phyloP scores from a whole-genome alignment of 768 basidiomycete genomes.

The Leccinellum rugosiceps region DNA sequence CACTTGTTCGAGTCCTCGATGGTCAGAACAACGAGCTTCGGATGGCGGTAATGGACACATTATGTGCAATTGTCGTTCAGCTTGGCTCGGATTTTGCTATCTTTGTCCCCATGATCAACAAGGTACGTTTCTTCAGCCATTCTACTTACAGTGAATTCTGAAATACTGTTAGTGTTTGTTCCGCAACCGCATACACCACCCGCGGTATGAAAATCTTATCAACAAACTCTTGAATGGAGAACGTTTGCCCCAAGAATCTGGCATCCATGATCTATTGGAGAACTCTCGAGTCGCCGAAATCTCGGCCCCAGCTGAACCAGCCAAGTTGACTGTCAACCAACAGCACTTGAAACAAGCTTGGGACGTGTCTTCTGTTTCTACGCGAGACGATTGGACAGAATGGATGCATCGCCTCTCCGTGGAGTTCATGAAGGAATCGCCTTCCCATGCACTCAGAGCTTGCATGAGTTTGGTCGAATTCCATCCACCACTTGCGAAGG shows the following conservation, averaged over 20 bases:
- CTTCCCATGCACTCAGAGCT: constrained; percentile 95
- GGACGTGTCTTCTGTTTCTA: constrained; percentile 77
- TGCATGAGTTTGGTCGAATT: constrained; percentile 93
- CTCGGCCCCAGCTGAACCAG: constrained; percentile 80
- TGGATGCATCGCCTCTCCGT: constrained; percentile 94
- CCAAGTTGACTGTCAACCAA: constrained; percentile 92
- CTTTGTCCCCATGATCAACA: constrained; percentile 95
- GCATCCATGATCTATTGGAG: constrained; percentile 68
- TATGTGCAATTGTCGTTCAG: constrained; percentile 90
- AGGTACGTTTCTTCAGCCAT: constrained; percentile 45
- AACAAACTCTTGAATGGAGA: constrained; percentile 90
- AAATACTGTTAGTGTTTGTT: constrained; percentile 57
- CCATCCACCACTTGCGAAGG: constrained; percentile 86
- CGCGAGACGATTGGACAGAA: constrained; percentile 87
- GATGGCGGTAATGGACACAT: constrained; percentile 84
- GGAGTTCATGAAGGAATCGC: constrained; percentile 97
- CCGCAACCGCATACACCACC: constrained; percentile 72
- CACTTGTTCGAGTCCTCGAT: constrained; percentile 83
- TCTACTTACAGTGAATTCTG: not conserved
- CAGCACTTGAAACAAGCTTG: constrained; percentile 96
- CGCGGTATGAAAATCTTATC: constrained; percentile 85
- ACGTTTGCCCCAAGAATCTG: constrained; percentile 81
- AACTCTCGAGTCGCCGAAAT: constrained; percentile 64
- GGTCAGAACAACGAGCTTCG: constrained; percentile 74
- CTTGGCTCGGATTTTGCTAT: constrained; percentile 96